These are phyloP conservation scores for Pontederia paniculata DNA, from an alignment of 176 grass and related monocot genomes.

Conservation along the genomic window DNA sequence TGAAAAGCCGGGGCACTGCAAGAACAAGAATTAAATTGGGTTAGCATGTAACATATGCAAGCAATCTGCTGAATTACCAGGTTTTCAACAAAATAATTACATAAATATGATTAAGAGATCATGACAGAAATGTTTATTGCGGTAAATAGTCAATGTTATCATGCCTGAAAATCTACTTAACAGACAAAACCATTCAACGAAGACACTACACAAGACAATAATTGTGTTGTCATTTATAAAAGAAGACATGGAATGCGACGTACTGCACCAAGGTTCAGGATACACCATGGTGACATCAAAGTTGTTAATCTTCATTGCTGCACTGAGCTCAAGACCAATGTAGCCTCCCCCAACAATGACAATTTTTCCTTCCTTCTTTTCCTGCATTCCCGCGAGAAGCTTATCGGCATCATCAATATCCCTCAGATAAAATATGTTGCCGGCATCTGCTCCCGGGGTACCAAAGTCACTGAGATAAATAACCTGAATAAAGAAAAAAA, in stretches of 20 bases:
- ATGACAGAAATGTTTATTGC: neutral
- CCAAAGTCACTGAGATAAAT: slow-evolving; percentile 90
- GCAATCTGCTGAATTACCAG: no score
- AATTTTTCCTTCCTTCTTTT: slow-evolving; percentile 87
- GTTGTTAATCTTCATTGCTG: slow-evolving; percentile 67
- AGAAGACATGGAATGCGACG: slow-evolving; percentile 20
- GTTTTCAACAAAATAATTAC: no score
- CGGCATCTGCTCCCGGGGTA: slow-evolving; percentile 65
- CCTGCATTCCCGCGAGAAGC: slow-evolving; percentile 66
- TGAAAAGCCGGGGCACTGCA: slow-evolving; percentile 95
- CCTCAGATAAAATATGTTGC: slow-evolving; percentile 89
- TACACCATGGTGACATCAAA: slow-evolving; percentile 97
- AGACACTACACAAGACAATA: neutral
- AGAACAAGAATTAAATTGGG: slow-evolving; percentile 11
- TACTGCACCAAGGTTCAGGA: slow-evolving; percentile 98
- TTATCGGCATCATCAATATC: slow-evolving; percentile 87
- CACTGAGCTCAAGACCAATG: slow-evolving; percentile 89
- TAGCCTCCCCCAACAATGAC: slow-evolving; percentile 92
- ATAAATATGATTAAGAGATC: no score
- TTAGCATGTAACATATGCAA: slow-evolving; percentile 6
- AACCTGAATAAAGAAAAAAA: slow-evolving; percentile 32
- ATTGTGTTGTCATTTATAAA: neutral
- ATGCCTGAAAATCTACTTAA: neutral
- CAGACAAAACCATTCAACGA: neutral
- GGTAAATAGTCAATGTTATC: neutral